Conservation (phyloP, 139 green algal species). For the Mychonastes homosphaera region DNA sequence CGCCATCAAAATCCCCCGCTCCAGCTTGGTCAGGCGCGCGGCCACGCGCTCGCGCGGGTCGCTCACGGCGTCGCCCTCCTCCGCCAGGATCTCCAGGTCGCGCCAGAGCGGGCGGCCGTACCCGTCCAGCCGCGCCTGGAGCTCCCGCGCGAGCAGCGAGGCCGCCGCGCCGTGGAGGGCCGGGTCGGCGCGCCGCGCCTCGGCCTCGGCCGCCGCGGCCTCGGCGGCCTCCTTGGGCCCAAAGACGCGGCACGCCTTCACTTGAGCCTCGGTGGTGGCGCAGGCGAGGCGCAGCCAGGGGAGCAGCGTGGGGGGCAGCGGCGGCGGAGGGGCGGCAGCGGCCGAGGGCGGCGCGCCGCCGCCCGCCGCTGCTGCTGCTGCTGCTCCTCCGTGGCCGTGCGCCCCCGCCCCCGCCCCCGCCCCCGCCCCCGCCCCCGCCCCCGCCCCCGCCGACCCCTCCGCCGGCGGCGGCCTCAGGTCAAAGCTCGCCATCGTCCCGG, state of each 20-base stretch:
- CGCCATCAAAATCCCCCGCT: constrained; percentile 28
- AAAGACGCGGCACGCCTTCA: too few relatives aligned
- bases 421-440: too few relatives aligned
- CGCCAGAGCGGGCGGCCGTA: constrained; percentile 29
- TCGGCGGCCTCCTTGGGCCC: not conserved
- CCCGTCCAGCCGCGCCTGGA: constrained; percentile 23
- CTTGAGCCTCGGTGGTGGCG: constrained; percentile 36
- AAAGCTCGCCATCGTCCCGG: constrained; percentile 24
- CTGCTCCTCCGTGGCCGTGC: too few relatives aligned
- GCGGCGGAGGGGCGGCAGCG: too few relatives aligned
- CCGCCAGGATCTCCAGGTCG: constrained; percentile 52
- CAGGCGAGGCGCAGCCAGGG: constrained; percentile 67
- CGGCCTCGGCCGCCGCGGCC: not conserved
- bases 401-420: too few relatives aligned
- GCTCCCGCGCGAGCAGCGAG: constrained; percentile 36
- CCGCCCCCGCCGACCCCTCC: too few relatives aligned
- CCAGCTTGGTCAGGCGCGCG: constrained; percentile 43
- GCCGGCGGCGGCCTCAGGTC: constrained; percentile 26
- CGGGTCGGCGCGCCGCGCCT: too few relatives aligned
- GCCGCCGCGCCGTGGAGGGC: constrained; percentile 38
- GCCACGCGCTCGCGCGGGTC: constrained; percentile 35
- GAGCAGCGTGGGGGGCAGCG: constrained; percentile 54
- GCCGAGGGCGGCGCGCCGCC: too few relatives aligned
- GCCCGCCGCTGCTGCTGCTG: too few relatives aligned
- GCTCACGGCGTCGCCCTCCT: constrained; percentile 7